Conservation (phyloP, 441 rosid species). For the Bruguiera hainesii region DNA sequence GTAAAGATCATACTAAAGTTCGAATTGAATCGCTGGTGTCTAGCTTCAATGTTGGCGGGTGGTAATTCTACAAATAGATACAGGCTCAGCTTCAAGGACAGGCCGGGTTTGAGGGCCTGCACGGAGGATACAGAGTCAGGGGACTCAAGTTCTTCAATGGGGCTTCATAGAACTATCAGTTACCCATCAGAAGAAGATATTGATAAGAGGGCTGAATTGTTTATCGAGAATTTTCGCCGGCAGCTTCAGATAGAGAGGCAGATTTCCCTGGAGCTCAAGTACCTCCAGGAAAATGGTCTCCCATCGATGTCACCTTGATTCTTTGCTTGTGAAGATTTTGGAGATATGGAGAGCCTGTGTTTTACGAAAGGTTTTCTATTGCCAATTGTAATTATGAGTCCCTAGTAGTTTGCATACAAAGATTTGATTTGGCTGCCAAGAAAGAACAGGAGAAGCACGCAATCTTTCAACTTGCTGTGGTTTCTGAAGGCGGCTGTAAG, state of each 20-base stretch:
- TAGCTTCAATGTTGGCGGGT: constrained; percentile 37
- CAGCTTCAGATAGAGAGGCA: constrained; percentile 83
- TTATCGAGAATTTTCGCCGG: constrained; percentile 62
- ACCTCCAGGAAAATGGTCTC: constrained; percentile 17
- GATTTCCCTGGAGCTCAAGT: constrained; percentile 58
- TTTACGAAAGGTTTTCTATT: constrained; percentile 5
- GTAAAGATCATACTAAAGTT: constrained; percentile 46
- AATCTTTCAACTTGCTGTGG: not conserved
- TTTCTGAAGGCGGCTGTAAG: not conserved
- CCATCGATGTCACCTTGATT: constrained; percentile 13
- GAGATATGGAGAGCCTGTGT: not conserved
- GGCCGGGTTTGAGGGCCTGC: constrained; percentile 53
- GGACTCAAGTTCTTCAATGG: constrained; percentile 21
- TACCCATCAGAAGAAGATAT: constrained; percentile 60
- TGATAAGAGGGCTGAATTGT: constrained; percentile 67
- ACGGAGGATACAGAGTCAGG: constrained; percentile 21
- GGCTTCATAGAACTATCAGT: constrained; percentile 34
- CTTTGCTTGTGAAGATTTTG: not conserved
- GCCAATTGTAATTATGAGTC: constrained; percentile 2
- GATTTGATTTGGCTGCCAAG: not conserved
- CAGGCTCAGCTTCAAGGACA: constrained; percentile 58
- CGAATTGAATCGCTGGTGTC: constrained; percentile 45
- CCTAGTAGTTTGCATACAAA: not conserved
- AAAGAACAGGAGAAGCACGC: not conserved
- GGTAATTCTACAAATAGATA: constrained; percentile 25